These are phyloP conservation scores for Raddia guianensis DNA, from an alignment of 176 grass and related monocot genomes.

Conservation along the genomic window DNA sequence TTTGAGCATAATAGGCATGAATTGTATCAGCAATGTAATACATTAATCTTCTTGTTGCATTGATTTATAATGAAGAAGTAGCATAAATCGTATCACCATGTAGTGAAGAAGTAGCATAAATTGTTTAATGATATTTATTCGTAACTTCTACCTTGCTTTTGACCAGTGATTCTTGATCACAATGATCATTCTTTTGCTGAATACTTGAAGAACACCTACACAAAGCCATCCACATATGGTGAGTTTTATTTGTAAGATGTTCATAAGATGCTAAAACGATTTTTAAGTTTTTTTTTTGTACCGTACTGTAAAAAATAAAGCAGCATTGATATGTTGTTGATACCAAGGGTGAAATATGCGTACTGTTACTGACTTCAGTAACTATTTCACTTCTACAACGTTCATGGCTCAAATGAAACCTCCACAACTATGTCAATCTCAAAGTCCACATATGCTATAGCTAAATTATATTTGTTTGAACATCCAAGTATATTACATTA, in stretches of 20 bases:
- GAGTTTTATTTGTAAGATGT: conserved; percentile 27
- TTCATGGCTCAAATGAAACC: not conserved
- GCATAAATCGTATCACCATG: not conserved
- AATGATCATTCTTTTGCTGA: conserved; percentile 56
- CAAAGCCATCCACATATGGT: conserved; percentile 44
- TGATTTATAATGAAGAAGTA: not conserved
- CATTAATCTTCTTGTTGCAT: conserved; percentile 17
- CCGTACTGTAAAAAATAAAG: conserved; percentile 7
- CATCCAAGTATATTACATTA: not conserved
- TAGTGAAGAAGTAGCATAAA: not conserved
- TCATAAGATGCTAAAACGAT: not conserved
- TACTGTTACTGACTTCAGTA: not conserved
- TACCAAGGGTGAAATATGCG: not conserved
- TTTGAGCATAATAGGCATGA: conserved; percentile 48
- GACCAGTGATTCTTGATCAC: conserved; percentile 66
- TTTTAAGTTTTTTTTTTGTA: not conserved
- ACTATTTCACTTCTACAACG: not conserved
- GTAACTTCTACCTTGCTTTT: conserved; percentile 36
- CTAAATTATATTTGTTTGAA: not conserved
- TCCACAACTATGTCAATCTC: not conserved
- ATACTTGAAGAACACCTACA: conserved; percentile 53
- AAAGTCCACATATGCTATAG: not conserved
- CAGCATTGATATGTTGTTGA: not conserved
- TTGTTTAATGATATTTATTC: conserved; percentile 1
- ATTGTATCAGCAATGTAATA: conserved; percentile 69